Evolutionary conservation across 257 asterid species (phyloP), one percentile per base, ranked within the genome.

Genomic region (Nicotiana otophora): DNA sequence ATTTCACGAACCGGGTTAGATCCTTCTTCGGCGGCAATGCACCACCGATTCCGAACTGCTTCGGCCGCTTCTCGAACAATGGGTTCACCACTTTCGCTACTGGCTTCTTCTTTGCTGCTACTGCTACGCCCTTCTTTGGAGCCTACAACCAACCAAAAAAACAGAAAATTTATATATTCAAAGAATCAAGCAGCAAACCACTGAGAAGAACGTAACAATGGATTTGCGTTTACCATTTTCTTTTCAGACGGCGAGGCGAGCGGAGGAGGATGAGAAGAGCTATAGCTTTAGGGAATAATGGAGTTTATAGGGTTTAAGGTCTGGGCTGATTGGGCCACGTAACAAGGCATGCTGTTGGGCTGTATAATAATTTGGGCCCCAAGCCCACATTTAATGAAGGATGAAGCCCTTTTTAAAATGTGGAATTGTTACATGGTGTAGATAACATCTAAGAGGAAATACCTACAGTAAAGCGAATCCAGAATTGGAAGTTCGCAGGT

Each of bases 21-120:
- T 83, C 86, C 80, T n/a, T 83, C 83, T 77, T 83, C 7, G 86
- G 86, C 26, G 86, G 86, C 80, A 83, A 36, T 36, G 83, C 86
- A 31, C 86, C 86, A 17, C 86, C 86, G 3, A 83, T 83, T n/a
- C 86, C 86, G 5, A 83, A 78, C 34, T 83, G 83, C 72, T 67
- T 83, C 23, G 70, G 86, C 70, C 86, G 11, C 62, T 78, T 83
- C 80, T 83, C 86, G 36, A 83, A 78, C 55, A 83, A 3, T 54
- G 80, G 86, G 46, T 83, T 83, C 15, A 83, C 80, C 63, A 78
- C 83, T 79, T 83, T 83, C 8, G 62, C 17, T 5, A 17, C n/a
- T 20, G 55, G 28, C 79, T 83, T 83, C 85, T 83, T 83, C 48
- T 57, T 69, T 17, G 86, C 79, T 16, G 72, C 65, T 5, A 67